Base-by-base conservation (phyloP, 257 asterid species). In the Fraxinus americana region DNA sequence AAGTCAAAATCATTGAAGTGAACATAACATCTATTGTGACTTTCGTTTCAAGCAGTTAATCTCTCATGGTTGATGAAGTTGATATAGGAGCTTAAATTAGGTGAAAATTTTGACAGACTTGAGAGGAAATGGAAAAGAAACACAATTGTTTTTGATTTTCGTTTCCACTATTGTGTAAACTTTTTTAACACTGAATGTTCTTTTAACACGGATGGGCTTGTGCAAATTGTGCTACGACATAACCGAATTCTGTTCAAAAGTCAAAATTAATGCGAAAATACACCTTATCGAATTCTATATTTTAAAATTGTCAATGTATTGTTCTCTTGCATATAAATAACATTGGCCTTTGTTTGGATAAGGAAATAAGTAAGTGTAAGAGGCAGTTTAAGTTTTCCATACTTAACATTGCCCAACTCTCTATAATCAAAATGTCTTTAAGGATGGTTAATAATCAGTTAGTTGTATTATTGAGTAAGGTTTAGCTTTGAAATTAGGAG, bases 31-130 rank as follows among this genome's bases (percentile, higher is more conserved):
- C 65, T 17, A 54, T 54, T 54, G 11, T 17, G n/a, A 54, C 65
- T 54, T 5, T 5, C 0, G 5, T 45, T 67, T 39, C 32, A 39
- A 43, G 79, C 3, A n/a, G 13, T 67, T 30, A 38, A 13, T 23
- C 25, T 57, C 66, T 57, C 39, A 50, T 61, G 66, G 43, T 70
- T 41, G 66, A 69, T 66, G 67, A 66, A 7, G 66, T 41, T 27
- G 66, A 41, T 25, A 9, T 39, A 13, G 68, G 16, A 34, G 27
- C 74, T 67, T 76, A 54, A 43, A 75, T 48, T 45, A 30, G 25
- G 21, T 69, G 7, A 65, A 48, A 23, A 27, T 5, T 41, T 70
- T 77, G 75, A 52, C 21, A 54, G 59, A 23, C 8, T 14, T 35
- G 9, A 52, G 67, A 36, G 34, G 12, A 34, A 68, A 34, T 21